These are phyloP conservation scores for Galeopsis tetrahit DNA, from an alignment of 257 asterid species.

Conservation along the genomic window DNA sequence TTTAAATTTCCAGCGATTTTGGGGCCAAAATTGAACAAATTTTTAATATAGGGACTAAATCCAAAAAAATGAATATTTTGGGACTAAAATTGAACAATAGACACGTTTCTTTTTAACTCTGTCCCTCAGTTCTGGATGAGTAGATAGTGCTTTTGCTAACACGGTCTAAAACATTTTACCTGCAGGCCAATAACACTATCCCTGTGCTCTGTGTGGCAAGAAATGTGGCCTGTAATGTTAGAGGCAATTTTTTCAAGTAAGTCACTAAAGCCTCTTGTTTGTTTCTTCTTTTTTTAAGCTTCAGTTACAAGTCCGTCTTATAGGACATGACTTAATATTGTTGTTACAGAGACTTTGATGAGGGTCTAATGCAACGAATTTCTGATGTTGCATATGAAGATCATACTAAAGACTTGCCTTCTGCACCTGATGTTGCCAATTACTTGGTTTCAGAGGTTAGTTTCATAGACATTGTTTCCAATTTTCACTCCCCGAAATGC, in stretches of 20 bases:
- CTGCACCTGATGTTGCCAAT: constrained; percentile 88
- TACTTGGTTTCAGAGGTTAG: constrained; percentile 83
- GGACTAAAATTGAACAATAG: too few relatives aligned
- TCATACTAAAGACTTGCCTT: constrained; percentile 56
- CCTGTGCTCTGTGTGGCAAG: constrained; percentile 94
- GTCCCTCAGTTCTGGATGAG: neutral
- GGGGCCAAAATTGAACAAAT: too few relatives aligned
- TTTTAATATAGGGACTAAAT: too few relatives aligned
- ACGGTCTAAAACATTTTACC: constrained; percentile 17
- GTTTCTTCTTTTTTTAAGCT: constrained; percentile 26
- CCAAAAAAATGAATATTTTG: too few relatives aligned
- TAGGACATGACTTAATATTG: constrained; percentile 36
- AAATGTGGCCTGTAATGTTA: constrained; percentile 90
- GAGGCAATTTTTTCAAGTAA: constrained; percentile 96
- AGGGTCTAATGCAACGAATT: constrained; percentile 72
- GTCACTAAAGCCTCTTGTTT: constrained; percentile 33
- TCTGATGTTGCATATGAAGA: constrained; percentile 83
- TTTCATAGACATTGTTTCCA: constrained; percentile 19
- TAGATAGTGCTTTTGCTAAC: constrained; percentile 36
- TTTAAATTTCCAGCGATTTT: too few relatives aligned
- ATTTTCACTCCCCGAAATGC: neutral
- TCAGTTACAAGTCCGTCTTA: constrained; percentile 27
- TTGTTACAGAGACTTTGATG: constrained; percentile 84
- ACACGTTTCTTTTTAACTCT: too few relatives aligned
- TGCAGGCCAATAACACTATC: constrained; percentile 73